Conservation (phyloP, 306 rosid species). For the Delonix regia region DNA sequence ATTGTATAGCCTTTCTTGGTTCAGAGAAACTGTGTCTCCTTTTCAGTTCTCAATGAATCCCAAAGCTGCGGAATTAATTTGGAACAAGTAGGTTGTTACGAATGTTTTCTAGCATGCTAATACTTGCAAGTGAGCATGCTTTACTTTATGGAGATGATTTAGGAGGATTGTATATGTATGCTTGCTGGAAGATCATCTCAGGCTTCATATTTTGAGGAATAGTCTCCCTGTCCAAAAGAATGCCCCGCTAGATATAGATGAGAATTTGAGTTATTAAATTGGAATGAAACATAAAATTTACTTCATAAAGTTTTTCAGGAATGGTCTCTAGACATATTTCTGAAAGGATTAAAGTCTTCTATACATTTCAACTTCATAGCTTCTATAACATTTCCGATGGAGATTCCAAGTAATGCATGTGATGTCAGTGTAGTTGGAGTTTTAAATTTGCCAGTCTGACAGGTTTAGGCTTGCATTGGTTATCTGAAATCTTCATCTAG, state of each 20-base stretch:
- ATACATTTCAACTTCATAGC: neutral
- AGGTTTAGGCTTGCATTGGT: constrained; percentile 25
- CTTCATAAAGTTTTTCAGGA: neutral
- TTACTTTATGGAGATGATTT: constrained; percentile 6
- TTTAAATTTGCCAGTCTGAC: constrained; percentile 17
- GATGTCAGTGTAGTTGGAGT: constrained; percentile 12
- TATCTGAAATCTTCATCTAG: neutral
- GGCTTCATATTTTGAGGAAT: neutral
- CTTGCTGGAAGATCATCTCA: neutral
- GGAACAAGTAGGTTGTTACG: neutral
- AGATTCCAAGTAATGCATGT: neutral
- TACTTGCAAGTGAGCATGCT: neutral
- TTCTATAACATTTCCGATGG: constrained; percentile 3
- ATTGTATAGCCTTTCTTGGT: neutral
- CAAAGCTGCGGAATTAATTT: neutral
- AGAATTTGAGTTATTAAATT: neutral
- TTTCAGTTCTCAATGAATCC: neutral
- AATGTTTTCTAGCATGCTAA: constrained; percentile 3
- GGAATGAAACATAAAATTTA: neutral
- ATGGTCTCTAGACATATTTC: neutral
- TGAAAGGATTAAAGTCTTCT: constrained; percentile 1
- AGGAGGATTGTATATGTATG: constrained; percentile 1
- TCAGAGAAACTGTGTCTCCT: neutral
- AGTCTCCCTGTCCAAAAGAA: neutral
- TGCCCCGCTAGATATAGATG: neutral